A percentile compares a stretch with the other conserved stretches of the same genome.
Conservation (phyloP, 306 rosid species). For the Acacia crassicarpa region DNA sequence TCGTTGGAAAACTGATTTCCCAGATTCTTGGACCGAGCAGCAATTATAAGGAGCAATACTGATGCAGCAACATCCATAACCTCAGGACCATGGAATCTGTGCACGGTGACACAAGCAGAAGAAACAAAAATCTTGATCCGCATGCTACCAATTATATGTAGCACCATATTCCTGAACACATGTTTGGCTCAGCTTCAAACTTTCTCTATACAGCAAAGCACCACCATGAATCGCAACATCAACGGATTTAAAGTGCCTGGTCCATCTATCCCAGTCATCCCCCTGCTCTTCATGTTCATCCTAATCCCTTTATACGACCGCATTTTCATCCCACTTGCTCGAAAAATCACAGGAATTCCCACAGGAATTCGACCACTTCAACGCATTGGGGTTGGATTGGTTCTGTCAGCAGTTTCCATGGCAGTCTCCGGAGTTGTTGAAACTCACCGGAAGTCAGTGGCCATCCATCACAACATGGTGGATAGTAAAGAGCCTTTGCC, state of each 20-base stretch:
- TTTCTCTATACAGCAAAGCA: conserved; percentile 72
- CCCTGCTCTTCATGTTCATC: conserved; percentile 56
- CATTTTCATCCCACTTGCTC: conserved; percentile 63
- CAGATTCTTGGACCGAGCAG: conserved; percentile 80
- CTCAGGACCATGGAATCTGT: conserved; percentile 57
- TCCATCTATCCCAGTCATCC: conserved; percentile 72
- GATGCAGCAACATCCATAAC: conserved; percentile 13
- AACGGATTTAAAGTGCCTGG: conserved; percentile 67
- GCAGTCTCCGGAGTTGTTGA: conserved; percentile 1
- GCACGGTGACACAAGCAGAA: conserved; percentile 88
- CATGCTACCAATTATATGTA: conserved; percentile 79
- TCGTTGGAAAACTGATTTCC: not conserved
- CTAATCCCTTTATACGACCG: conserved; percentile 74
- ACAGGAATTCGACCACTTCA: conserved; percentile 85
- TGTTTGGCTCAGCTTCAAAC: conserved; percentile 92
- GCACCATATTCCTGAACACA: conserved; percentile 82
- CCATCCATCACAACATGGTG: conserved; percentile 10
- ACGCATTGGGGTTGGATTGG: conserved; percentile 67
- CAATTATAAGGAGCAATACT: conserved; percentile 35
- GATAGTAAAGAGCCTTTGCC: conserved; percentile 52
- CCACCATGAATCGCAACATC: conserved; percentile 60
- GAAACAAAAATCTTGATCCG: conserved; percentile 80
- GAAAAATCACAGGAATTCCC: conserved; percentile 73
- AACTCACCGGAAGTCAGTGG: conserved; percentile 5
- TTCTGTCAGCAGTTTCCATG: conserved; percentile 52